These are phyloP conservation scores for Penicillium vulpinum DNA, from an alignment of 2,329 filamentous ascomycete genomes.

Conservation along the genomic window DNA sequence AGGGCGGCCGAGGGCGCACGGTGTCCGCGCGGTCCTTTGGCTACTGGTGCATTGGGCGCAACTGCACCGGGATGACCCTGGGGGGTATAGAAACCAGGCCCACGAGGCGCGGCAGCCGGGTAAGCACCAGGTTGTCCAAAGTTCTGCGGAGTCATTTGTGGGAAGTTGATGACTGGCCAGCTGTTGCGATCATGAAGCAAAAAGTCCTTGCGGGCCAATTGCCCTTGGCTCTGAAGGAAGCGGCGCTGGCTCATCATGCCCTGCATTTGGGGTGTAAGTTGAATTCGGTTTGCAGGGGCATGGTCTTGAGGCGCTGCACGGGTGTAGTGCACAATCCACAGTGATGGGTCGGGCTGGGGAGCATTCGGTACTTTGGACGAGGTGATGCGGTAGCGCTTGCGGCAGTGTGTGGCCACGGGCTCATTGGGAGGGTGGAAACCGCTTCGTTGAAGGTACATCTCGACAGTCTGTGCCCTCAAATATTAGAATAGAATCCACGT, in stretches of 20 bases:
- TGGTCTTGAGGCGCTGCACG: slow-evolving; percentile 72
- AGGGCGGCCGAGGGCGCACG: slow-evolving; percentile 44
- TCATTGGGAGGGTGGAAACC: slow-evolving; percentile 76
- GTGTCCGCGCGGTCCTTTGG: slow-evolving; percentile 45
- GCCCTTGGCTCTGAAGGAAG: slow-evolving; percentile 69
- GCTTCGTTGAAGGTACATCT: slow-evolving; percentile 79
- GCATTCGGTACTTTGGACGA: slow-evolving; percentile 69
- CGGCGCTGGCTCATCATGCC: slow-evolving; percentile 50
- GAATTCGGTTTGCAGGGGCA: slow-evolving; percentile 64
- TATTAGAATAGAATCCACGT: slow-evolving; percentile 2
- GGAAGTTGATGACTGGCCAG: slow-evolving; percentile 82
- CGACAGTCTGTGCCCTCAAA: slow-evolving; percentile 66
- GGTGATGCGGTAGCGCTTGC: slow-evolving; percentile 81
- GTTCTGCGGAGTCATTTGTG: slow-evolving; percentile 54
- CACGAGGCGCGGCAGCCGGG: slow-evolving; percentile 36
- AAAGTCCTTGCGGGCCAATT: slow-evolving; percentile 87
- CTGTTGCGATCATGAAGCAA: slow-evolving; percentile 86
- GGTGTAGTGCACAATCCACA: slow-evolving; percentile 92
- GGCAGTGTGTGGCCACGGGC: slow-evolving; percentile 70
- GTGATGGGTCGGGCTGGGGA: slow-evolving; percentile 71
- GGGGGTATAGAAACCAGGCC: slow-evolving; percentile 40
- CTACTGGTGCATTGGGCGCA: slow-evolving; percentile 25
- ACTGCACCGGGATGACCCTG: slow-evolving; percentile 30
- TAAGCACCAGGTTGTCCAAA: slow-evolving; percentile 52
- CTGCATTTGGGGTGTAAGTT: slow-evolving; percentile 43